Evolutionary conservation across 2,329 filamentous ascomycete species (phyloP).

Genomic region (Calonectria multiphialidica): DNA sequence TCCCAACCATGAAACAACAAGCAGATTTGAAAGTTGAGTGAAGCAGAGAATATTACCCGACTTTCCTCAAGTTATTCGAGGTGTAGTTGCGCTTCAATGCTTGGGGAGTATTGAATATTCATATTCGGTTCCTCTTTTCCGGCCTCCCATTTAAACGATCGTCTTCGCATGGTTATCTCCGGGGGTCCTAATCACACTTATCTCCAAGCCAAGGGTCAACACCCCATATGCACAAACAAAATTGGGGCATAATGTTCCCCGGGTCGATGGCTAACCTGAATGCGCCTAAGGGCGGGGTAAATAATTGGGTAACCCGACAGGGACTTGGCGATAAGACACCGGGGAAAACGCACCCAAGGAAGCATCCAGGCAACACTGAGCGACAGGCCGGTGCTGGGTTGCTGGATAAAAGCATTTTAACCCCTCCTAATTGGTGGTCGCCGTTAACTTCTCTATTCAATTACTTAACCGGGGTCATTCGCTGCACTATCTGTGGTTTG

Average conservation of each 20-base stretch:
- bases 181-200: not conserved
- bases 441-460: not conserved
- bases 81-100: not conserved
- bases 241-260: not conserved
- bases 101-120: not conserved
- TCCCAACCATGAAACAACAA: not conserved
- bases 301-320: slow-evolving; percentile 1
- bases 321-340: not conserved
- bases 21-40: not conserved
- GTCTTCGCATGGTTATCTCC: not conserved
- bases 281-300: slow-evolving; percentile 3
- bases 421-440: not conserved
- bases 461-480: not conserved
- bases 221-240: not conserved
- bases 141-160: not conserved
- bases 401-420: not conserved
- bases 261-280: not conserved
- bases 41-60: not conserved
- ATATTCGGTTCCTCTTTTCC: not conserved
- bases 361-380: not conserved
- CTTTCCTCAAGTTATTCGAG: not conserved
- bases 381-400: not conserved
- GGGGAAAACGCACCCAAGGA: not conserved
- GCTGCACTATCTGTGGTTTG: not conserved
- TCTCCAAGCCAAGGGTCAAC: not conserved